phyloP scores from a whole-genome alignment of 192 early-diverging fungal species.

The Dispira simplex region DNA sequence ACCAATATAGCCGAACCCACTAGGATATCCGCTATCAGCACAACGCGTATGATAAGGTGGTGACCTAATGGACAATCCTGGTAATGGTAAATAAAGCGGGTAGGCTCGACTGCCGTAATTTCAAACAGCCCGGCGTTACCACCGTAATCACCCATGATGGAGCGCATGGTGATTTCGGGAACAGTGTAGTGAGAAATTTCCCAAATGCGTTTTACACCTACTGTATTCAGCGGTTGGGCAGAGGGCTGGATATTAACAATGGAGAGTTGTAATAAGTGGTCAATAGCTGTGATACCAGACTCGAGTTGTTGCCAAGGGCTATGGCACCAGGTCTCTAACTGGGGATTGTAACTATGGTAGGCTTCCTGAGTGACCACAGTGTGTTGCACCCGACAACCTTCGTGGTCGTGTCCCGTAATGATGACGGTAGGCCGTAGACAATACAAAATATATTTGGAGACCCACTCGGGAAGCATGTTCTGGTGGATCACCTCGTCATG shows the following conservation, averaged over 20 bases:
- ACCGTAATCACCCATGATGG: slow-evolving; percentile 40
- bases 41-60: slow-evolving; percentile 26
- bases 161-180: slow-evolving; percentile 40
- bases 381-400: slow-evolving; percentile 36
- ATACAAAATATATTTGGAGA: slow-evolving; percentile 36
- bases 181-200: slow-evolving; percentile 13
- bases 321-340: slow-evolving; percentile 9
- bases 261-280: slow-evolving; percentile 16
- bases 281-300: slow-evolving; percentile 16
- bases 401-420: slow-evolving; percentile 47
- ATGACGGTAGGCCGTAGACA: slow-evolving; percentile 35
- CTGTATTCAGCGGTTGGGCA: slow-evolving; percentile 12
- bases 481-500: slow-evolving; percentile 37
- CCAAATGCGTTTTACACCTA: background rate
- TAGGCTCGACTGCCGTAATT: slow-evolving; percentile 12
- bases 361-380: slow-evolving; percentile 7
- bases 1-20: slow-evolving; percentile 14
- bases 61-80: slow-evolving; percentile 27
- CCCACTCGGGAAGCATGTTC: slow-evolving; percentile 36
- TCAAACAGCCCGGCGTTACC: slow-evolving; percentile 48
- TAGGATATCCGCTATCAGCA: slow-evolving; percentile 21
- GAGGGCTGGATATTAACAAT: slow-evolving; percentile 13
- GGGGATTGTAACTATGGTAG: slow-evolving; percentile 12
- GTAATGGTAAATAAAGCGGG: slow-evolving; percentile 23
- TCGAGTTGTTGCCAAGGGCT: slow-evolving; percentile 15